A percentile compares a stretch with the other conserved stretches of the same genome.
phyloP scores from a whole-genome alignment of 2,329 filamentous ascomycete species.

The Fonsecaea pedrosoi region DNA sequence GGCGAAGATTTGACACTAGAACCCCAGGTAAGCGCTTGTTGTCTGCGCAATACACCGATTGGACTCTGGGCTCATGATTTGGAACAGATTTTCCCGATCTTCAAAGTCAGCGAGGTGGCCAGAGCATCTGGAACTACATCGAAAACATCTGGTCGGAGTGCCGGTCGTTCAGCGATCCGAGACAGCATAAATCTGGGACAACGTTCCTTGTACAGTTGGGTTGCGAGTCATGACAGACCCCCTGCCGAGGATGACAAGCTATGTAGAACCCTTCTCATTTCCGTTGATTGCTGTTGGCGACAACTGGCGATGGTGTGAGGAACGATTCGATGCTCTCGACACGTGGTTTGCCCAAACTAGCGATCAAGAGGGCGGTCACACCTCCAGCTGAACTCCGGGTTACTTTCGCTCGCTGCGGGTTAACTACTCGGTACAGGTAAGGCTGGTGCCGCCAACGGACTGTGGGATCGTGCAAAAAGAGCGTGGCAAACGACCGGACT shows the following conservation, averaged over 20 bases:
- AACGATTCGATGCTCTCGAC: conserved; percentile 10
- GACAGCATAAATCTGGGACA: neutral
- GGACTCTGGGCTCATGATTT: neutral
- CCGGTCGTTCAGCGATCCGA: neutral
- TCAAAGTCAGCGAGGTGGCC: neutral
- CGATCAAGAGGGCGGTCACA: neutral
- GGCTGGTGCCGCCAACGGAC: neutral
- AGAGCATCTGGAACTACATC: neutral
- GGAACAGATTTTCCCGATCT: neutral
- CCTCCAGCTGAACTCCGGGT: neutral
- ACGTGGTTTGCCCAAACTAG: neutral
- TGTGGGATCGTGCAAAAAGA: conserved; percentile 2
- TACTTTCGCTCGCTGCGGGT: neutral
- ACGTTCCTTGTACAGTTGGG: neutral
- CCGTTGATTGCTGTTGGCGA: neutral
- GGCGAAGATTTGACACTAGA: neutral
- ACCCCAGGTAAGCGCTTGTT: neutral
- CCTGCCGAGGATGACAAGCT: neutral
- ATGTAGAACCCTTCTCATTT: neutral
- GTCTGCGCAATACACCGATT: neutral
- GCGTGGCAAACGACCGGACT: conserved; percentile 4
- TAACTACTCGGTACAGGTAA: neutral
- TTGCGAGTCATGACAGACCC: conserved; percentile 13
- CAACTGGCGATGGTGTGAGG: conserved; percentile 4
- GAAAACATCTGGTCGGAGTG: neutral